Conservation (phyloP, 2,329 filamentous ascomycete genomes). For the Cytospora leucostoma region DNA sequence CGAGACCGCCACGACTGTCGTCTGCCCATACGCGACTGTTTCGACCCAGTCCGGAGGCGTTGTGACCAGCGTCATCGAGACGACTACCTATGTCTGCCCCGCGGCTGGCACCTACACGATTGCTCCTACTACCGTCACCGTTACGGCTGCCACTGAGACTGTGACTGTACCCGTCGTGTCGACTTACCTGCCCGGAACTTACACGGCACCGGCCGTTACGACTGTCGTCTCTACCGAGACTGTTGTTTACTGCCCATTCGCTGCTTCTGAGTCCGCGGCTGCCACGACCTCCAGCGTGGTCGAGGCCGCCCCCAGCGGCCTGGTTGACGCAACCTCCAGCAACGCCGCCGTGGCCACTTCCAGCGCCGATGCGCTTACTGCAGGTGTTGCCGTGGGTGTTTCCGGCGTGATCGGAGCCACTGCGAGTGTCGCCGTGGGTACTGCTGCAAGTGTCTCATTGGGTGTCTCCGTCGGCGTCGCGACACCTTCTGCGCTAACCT, state of each 20-base stretch:
- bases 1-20: conserved; percentile 64
- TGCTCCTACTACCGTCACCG: conserved; percentile 64
- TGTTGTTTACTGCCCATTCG: conserved; percentile 72
- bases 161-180: conserved; percentile 67
- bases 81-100: conserved; percentile 72
- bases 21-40: conserved; percentile 66
- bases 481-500: conserved; percentile 38
- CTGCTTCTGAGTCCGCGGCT: conserved; percentile 44
- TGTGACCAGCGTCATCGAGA: conserved; percentile 67
- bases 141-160: conserved; percentile 52
- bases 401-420: no score
- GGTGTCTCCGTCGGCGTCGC: conserved; percentile 26
- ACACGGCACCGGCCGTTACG: conserved; percentile 66
- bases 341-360: conserved; percentile 32
- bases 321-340: conserved; percentile 22
- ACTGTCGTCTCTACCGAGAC: conserved; percentile 70
- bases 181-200: conserved; percentile 68
- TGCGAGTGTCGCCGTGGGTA: no score
- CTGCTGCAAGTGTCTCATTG: no score
- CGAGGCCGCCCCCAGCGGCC: conserved; percentile 30
- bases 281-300: conserved; percentile 30
- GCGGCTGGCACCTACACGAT: conserved; percentile 75
- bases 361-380: conserved; percentile 40
- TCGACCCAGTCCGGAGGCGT: conserved; percentile 59
- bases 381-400: no score